These are phyloP conservation scores for Cruciata laevipes DNA, from an alignment of 257 asterid genomes.

Conservation along the genomic window DNA sequence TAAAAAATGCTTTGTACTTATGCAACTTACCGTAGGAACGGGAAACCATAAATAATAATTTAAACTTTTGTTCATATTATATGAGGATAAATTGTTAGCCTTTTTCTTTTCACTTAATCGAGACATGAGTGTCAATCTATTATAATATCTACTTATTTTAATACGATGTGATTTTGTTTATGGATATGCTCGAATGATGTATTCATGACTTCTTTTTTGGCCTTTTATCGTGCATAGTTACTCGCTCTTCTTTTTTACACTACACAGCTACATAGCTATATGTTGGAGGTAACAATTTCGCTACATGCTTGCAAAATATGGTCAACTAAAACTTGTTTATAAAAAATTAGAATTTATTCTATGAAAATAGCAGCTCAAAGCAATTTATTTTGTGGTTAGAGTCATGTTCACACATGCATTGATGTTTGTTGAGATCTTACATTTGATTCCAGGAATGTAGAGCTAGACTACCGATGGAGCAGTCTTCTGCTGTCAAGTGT, in stretches of 20 bases:
- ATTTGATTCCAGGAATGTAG: slow-evolving; percentile 63
- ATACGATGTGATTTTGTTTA: background rate
- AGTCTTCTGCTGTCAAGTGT: slow-evolving; percentile 81
- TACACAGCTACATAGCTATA: too few relatives aligned
- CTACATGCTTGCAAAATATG: too few relatives aligned
- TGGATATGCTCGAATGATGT: background rate
- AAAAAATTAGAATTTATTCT: background rate
- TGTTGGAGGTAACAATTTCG: too few relatives aligned
- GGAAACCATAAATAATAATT: background rate
- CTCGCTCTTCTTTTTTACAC: too few relatives aligned
- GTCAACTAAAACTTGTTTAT: too few relatives aligned
- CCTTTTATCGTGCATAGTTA: background rate
- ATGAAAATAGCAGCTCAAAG: too few relatives aligned
- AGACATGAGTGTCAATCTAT: background rate
- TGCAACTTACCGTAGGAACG: slow-evolving; percentile 8
- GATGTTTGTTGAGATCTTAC: background rate
- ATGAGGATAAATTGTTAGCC: too few relatives aligned
- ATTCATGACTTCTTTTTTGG: background rate
- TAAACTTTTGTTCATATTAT: background rate
- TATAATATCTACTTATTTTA: too few relatives aligned
- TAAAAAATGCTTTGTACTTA: slow-evolving; percentile 10
- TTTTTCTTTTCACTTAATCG: background rate
- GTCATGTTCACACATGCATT: background rate
- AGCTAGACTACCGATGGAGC: slow-evolving; percentile 86
- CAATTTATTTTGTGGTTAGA: background rate